Evolutionary conservation across 768 basidiomycete species (phyloP), one percentile per base, ranked within the genome.

Genomic region (Thelephora ganbajun): DNA sequence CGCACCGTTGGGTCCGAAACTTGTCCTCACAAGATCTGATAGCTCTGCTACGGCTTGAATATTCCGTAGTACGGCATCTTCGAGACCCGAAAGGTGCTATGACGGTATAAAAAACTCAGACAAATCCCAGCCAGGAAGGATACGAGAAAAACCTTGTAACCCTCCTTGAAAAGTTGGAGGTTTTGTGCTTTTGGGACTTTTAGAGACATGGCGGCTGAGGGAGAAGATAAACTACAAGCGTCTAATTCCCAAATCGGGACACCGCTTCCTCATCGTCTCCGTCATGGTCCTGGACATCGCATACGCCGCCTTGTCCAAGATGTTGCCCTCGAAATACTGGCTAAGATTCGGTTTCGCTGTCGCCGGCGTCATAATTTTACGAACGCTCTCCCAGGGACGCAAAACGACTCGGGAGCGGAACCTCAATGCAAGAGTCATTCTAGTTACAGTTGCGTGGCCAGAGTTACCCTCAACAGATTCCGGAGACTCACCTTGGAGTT

Each of bases 41-140:
- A 99, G 73, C 61, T 99, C 94, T 41, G 80, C 73, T n/a, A 98
- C 90, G 9, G 96, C 96, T 58, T 90, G 81, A 58, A 97, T 94
- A 68, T 96, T 96, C 53, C 94, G 77, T 54, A 99, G 70, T 33
- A 98, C 84, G n/a, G 94, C 92, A 59, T 99, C 94, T 61, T 99
- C 94, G 50, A 99, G 71, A 1, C 94, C 94, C 66, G 81, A 77
- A 34, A 90, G 67, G 60, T 90, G 80, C 82, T 80, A 61, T 11
- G 46, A 34, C 9, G 14, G 33, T 4, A 20, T 33, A 26, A 42
- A 14, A 36, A 18, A 45, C 26, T 44, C 46, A 41, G 50, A 42
- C 35, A 14, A 45, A 5, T 2, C 13, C 1, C 3, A 43, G 34
- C 7, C 12, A 46, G 18, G 26, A 33, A 14, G 33, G 22, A 1